These are phyloP conservation scores for Chlorophyllum brunneum DNA, from an alignment of 768 basidiomycete species.

Conservation along the genomic window DNA sequence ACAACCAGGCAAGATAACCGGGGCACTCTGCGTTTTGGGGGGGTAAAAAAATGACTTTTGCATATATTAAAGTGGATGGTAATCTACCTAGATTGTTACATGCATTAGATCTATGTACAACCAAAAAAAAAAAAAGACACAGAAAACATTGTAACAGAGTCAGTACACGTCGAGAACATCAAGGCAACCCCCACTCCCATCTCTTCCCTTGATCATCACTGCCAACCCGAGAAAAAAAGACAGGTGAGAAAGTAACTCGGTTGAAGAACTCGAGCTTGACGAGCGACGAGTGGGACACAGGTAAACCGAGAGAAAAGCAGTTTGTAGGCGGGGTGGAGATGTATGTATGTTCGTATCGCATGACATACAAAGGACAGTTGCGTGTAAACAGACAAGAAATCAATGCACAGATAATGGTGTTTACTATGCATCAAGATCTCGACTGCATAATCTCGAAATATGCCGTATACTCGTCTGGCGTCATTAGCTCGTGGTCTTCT, in stretches of 20 bases:
- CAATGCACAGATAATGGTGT: background rate
- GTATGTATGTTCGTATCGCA: too few species aligned
- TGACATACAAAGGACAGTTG: too few species aligned
- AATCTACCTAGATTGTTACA: constrained; percentile 5
- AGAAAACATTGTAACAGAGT: too few species aligned
- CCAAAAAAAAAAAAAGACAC: background rate
- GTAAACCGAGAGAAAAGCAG: too few species aligned
- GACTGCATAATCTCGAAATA: constrained; percentile 61
- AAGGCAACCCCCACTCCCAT: too few species aligned
- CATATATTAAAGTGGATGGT: background rate
- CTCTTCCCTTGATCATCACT: too few species aligned
- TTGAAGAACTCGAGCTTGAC: background rate
- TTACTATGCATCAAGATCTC: constrained; percentile 1
- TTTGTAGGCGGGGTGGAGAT: too few species aligned
- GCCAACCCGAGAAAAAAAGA: background rate
- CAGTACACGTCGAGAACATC: too few species aligned
- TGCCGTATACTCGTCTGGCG: constrained; percentile 85
- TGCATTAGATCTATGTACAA: constrained; percentile 3
- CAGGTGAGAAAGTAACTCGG: background rate
- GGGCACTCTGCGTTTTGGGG: background rate
- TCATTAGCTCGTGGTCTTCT: constrained; percentile 91
- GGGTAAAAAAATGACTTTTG: background rate
- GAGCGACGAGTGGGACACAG: too few species aligned
- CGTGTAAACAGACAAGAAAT: background rate
- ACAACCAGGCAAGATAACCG: too few species aligned